Evolutionary conservation across 768 basidiomycete genomes (phyloP).

Genomic region (Psilocybe cyanescens): DNA sequence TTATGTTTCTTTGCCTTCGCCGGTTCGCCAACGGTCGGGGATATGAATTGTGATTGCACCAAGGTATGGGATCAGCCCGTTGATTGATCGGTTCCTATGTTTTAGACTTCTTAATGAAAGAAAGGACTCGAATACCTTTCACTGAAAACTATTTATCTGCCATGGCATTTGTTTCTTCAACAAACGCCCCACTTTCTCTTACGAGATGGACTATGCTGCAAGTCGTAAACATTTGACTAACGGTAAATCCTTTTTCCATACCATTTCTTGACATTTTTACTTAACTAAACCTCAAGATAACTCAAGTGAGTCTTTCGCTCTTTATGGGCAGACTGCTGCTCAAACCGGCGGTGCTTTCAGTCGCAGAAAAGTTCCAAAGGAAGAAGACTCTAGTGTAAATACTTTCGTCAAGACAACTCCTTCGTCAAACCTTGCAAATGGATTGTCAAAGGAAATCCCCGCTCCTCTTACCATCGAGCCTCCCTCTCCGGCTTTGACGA

Average conservation of each 20-base stretch:
- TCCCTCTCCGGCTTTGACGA: background rate
- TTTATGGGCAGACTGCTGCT: background rate
- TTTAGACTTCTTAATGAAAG: background rate
- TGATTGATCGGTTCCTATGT: constrained; percentile 3
- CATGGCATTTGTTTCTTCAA: background rate
- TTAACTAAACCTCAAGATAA: background rate
- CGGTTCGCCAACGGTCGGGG: too few relatives aligned
- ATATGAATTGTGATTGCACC: too few relatives aligned
- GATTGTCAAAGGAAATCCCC: background rate
- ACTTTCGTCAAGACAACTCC: background rate
- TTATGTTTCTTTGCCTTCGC: background rate
- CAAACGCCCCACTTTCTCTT: background rate
- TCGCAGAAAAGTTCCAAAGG: background rate
- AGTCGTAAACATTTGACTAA: too few relatives aligned
- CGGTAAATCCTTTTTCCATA: background rate
- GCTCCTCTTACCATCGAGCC: background rate
- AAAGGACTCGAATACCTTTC: background rate
- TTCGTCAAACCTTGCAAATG: background rate
- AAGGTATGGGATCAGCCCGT: background rate
- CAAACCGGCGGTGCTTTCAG: background rate
- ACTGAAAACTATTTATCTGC: background rate
- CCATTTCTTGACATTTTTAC: background rate
- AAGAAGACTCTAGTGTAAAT: background rate
- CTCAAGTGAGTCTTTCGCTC: background rate
- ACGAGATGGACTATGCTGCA: background rate